Conservation (phyloP, 768 basidiomycete genomes). For the Leccinum obscurum region DNA sequence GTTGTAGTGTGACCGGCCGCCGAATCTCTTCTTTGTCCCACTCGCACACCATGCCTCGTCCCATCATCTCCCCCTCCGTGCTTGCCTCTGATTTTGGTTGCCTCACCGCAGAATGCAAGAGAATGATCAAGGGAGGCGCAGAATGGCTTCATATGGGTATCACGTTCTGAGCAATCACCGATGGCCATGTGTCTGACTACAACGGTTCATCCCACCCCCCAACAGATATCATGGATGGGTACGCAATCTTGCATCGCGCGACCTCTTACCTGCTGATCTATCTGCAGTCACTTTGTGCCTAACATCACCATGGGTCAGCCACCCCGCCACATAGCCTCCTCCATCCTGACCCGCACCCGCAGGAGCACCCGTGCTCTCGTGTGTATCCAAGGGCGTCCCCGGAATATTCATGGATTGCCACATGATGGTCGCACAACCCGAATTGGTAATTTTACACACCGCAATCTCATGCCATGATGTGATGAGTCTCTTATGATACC, state of each 20-base stretch:
- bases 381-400: constrained; percentile 82
- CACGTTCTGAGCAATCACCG: constrained; percentile 2
- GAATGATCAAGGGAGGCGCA: constrained; percentile 94
- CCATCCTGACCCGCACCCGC: constrained; percentile 15
- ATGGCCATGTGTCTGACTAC: constrained; percentile 13
- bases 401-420: constrained; percentile 99
- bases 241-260: constrained; percentile 16
- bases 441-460: constrained; percentile 55
- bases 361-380: constrained; percentile 88
- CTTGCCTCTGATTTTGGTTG: constrained; percentile 97
- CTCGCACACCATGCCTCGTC: constrained; percentile 62
- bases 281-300: constrained; percentile 88
- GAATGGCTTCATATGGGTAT: constrained; percentile 99
- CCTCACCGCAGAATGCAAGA: constrained; percentile 90
- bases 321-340: background rate
- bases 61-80: constrained; percentile 96
- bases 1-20: constrained; percentile 1
- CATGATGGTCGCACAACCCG: constrained; percentile 98
- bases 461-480: background rate
- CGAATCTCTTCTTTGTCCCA: constrained; percentile 9
- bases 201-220: background rate
- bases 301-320: constrained; percentile 94
- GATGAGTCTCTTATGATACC: background rate
- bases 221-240: constrained; percentile 99
- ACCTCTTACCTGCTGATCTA: constrained; percentile 2